phyloP scores from a whole-genome alignment of 805 yeast genomes.

The Barnettozyma sucrosica region DNA sequence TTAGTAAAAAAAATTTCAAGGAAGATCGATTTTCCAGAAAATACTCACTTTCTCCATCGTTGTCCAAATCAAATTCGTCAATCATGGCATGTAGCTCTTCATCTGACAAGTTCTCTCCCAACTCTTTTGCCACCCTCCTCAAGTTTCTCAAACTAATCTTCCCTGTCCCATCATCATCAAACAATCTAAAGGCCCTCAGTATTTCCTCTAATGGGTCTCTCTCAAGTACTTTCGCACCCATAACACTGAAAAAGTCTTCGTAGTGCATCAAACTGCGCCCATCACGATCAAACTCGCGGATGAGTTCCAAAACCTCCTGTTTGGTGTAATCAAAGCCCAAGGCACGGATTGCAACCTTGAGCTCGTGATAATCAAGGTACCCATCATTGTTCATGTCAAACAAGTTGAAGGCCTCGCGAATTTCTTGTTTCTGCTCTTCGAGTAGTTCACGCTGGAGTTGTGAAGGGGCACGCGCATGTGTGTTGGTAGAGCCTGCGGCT shows the following conservation, averaged over 20 bases:
- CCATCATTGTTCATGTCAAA: conserved; percentile 95
- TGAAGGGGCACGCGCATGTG: conserved; percentile 23
- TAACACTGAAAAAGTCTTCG: conserved; percentile 70
- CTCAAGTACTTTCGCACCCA: conserved; percentile 75
- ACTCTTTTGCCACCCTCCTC: conserved; percentile 83
- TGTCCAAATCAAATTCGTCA: conserved; percentile 93
- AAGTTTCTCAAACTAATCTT: conserved; percentile 76
- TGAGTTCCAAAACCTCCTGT: conserved; percentile 66
- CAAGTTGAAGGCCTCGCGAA: conserved; percentile 83
- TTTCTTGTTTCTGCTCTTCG: conserved; percentile 86
- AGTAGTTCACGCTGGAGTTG: conserved; percentile 60
- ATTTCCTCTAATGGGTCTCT: conserved; percentile 94
- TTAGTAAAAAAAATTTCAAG: not conserved
- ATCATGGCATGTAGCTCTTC: conserved; percentile 96
- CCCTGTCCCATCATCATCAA: conserved; percentile 86
- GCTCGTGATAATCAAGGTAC: conserved; percentile 82
- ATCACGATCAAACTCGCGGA: conserved; percentile 77
- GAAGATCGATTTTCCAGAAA: not conserved
- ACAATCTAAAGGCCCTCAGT: conserved; percentile 78
- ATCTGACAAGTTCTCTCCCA: conserved; percentile 88
- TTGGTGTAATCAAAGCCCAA: conserved; percentile 82
- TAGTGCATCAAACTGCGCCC: conserved; percentile 67
- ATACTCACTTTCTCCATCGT: conserved; percentile 70
- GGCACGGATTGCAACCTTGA: conserved; percentile 86
- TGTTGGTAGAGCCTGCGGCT: conserved; percentile 4